Base-by-base conservation (phyloP, 2,329 filamentous ascomycete genomes). In the Talaromyces sp. region DNA sequence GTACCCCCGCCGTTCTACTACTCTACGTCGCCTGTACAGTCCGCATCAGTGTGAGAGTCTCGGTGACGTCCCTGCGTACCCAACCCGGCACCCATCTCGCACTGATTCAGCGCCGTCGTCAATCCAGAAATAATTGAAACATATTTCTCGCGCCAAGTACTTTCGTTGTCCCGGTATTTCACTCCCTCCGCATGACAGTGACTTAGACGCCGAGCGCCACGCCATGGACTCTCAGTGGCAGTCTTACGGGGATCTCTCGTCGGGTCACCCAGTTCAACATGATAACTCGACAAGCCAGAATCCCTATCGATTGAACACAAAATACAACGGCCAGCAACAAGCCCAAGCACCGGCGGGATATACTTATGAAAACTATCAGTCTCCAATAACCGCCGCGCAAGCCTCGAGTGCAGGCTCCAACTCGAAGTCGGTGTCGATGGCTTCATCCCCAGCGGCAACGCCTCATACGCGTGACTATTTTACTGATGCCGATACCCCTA, bases 401-500 rank as follows among this genome's bases (percentile, higher is more conserved):
- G 67, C 74, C 40, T 70, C 77, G 22, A 74, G 77, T 43, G 69
- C 72, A 63, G 72, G 73, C 69, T 76, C 77, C 70, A 80, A 78
- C 72, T 77, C 77, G 69, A 82, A 81, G 73, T 73, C 81, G 67
- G 81, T 81, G 78, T 83, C 85, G 72, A 81, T 88, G 73, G 82
- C 83, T 67, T 82, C 84, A 45, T 88, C 88, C 65, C 84, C 88
- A 68, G 84, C 88, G 68, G 81, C 86, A 73, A 83, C 83, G 69
- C 82, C 85, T 70, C 85, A 88, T 72, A 77, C 84, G 73, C 88
- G 89, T 81, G 89, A 92, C 71, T 81, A 80, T 74, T 77, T 78
- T 69, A 86, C 86, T 69, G 91, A 90, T 75, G 87, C 88, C 73
- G 91, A 93, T 79, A 84, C 92, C 66, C 83, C 89, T 68, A 97